phyloP scores from a whole-genome alignment of 2,329 filamentous ascomycete species.

The Hymenoscyphus albidus region DNA sequence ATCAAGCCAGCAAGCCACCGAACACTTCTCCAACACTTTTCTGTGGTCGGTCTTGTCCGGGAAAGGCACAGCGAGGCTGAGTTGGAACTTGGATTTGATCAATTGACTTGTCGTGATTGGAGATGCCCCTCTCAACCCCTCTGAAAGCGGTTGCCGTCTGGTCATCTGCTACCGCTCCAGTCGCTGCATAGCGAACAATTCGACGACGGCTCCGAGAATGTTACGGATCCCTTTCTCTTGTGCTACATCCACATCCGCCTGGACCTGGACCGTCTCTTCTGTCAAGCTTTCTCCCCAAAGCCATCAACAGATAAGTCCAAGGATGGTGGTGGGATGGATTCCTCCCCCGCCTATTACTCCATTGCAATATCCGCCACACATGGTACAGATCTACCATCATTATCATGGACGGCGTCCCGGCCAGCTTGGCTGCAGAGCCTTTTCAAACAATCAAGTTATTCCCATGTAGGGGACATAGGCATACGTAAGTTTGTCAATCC shows the following conservation, averaged over 20 bases:
- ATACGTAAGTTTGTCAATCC: not conserved
- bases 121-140: not conserved
- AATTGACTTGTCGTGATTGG: not conserved
- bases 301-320: not conserved
- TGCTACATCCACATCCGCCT: not conserved
- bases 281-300: not conserved
- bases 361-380: slow-evolving; percentile 5
- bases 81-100: not conserved
- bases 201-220: slow-evolving; percentile 6
- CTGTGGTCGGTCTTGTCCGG: not conserved
- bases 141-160: not conserved
- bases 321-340: not conserved
- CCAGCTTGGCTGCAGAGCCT: not conserved
- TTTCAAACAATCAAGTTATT: not conserved
- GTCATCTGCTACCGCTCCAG: slow-evolving; percentile 6
- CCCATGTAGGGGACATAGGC: not conserved
- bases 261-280: not conserved
- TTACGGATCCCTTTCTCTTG: slow-evolving; percentile 5
- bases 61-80: not conserved
- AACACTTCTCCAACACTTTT: not conserved
- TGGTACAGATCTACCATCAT: not conserved
- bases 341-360: not conserved
- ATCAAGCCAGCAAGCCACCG: not conserved
- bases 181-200: not conserved
- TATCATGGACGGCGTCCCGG: not conserved